phyloP scores from a whole-genome alignment of 2,329 filamentous ascomycete genomes.

The Coniochaeta ligniaria region DNA sequence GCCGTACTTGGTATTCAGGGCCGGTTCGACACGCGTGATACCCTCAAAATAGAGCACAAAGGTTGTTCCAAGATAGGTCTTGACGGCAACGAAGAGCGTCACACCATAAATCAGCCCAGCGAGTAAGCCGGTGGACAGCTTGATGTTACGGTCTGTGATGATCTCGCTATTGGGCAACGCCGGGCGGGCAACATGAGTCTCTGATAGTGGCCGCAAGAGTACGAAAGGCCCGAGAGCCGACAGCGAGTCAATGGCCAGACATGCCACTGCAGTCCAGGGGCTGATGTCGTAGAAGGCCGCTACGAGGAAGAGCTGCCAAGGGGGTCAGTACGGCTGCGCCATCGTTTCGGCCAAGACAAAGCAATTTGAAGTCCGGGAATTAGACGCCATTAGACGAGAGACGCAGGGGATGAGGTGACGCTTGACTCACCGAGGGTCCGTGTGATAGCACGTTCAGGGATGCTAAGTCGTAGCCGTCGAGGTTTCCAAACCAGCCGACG shows the following conservation, averaged over 20 bases:
- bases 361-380: background rate
- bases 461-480: constrained; percentile 65
- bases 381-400: background rate
- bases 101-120: constrained; percentile 68
- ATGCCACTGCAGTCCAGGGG: constrained; percentile 50
- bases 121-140: constrained; percentile 58
- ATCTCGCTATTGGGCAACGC: constrained; percentile 56
- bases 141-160: constrained; percentile 54
- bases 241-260: constrained; percentile 60
- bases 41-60: constrained; percentile 71
- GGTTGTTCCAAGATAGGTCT: constrained; percentile 61
- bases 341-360: background rate
- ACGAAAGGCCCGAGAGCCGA: constrained; percentile 68
- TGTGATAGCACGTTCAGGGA: constrained; percentile 63
- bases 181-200: constrained; percentile 50
- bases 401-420: background rate
- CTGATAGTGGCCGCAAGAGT: constrained; percentile 62
- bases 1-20: constrained; percentile 54
- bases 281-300: constrained; percentile 70
- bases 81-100: constrained; percentile 61
- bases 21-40: constrained; percentile 61
- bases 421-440: constrained; percentile 56
- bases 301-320: constrained; percentile 60
- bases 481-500: constrained; percentile 65
- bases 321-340: constrained; percentile 11